Evolutionary conservation across 441 rosid species (phyloP).

Genomic region (Erodium texanum): DNA sequence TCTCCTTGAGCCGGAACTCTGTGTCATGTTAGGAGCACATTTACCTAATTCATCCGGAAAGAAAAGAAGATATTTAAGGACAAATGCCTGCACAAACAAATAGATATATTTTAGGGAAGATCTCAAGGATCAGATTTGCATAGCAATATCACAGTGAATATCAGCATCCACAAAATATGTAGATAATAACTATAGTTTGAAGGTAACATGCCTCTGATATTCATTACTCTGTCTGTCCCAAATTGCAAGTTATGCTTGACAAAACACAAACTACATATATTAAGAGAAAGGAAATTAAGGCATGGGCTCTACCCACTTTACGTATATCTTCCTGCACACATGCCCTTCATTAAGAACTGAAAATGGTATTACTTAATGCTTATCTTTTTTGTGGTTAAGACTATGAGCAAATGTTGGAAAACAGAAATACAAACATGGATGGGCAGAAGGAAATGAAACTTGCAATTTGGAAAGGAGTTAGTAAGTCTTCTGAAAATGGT

Average conservation of each 20-base stretch:
- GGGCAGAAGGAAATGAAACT: background rate
- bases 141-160: background rate
- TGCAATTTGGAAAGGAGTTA: too few relatives aligned
- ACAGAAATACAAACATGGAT: background rate
- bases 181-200: background rate
- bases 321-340: background rate
- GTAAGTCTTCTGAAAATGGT: background rate
- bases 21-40: slow-evolving; percentile 26
- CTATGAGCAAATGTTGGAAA: background rate
- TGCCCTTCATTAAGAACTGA: background rate
- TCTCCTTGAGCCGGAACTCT: slow-evolving; percentile 37
- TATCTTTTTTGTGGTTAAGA: background rate
- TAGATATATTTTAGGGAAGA: slow-evolving; percentile 4
- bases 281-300: background rate
- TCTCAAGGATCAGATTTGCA: background rate
- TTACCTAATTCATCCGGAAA: slow-evolving; percentile 52
- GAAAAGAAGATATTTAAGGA: slow-evolving; percentile 84
- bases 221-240: background rate
- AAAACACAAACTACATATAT: background rate
- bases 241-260: background rate
- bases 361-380: background rate
- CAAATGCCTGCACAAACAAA: slow-evolving; percentile 69
- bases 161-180: background rate
- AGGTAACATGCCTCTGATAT: background rate
- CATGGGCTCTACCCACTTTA: background rate